Conservation (phyloP, 768 basidiomycete species). For the Tephrocybe sp. region DNA sequence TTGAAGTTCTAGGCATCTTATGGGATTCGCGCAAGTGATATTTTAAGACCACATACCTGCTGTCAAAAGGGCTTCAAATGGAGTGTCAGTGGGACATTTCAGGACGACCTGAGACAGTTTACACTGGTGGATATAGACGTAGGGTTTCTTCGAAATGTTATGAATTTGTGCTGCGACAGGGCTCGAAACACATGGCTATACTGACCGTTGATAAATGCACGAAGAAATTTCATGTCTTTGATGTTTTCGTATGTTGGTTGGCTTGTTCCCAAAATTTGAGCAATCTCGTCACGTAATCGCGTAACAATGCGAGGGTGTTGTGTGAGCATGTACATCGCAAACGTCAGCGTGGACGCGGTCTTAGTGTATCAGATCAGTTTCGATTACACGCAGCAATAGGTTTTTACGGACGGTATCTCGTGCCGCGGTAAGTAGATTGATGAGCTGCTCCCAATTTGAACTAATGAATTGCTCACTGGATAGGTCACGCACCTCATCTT, state of each 20-base stretch:
- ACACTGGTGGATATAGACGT: slow-evolving; percentile 52
- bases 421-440: slow-evolving; percentile 43
- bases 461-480: neutral
- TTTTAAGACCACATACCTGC: slow-evolving; percentile 18
- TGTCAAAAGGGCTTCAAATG: slow-evolving; percentile 40
- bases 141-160: slow-evolving; percentile 41
- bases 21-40: neutral
- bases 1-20: slow-evolving; percentile 18
- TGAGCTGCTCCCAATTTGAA: slow-evolving; percentile 8
- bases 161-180: neutral
- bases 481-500: slow-evolving; percentile 18
- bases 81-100: neutral
- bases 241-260: slow-evolving; percentile 55
- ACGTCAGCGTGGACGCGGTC: slow-evolving; percentile 52
- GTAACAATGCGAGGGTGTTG: slow-evolving; percentile 45
- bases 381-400: neutral
- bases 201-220: slow-evolving; percentile 55
- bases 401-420: slow-evolving; percentile 36
- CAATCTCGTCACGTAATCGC: slow-evolving; percentile 49
- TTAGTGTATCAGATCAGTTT: slow-evolving; percentile 12
- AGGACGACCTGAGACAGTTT: slow-evolving; percentile 16
- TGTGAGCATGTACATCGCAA: slow-evolving; percentile 52
- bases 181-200: neutral
- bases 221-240: slow-evolving; percentile 54
- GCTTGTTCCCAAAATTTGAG: slow-evolving; percentile 40